Evolutionary conservation across 2,329 filamentous ascomycete species (phyloP).

Genomic region (Aureobasidium subglaciale): DNA sequence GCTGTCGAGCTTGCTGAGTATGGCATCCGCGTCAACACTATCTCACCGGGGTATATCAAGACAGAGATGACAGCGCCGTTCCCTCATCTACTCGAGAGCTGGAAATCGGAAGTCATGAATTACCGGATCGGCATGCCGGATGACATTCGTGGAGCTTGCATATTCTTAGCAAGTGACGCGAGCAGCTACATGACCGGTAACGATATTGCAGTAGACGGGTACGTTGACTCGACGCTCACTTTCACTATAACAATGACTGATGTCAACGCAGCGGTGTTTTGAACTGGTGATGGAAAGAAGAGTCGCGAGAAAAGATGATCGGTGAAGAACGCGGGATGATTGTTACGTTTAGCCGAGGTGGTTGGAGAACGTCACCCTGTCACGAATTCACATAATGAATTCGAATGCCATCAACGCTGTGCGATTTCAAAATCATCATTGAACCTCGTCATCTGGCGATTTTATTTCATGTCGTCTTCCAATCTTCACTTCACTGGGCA

Average conservation of each 20-base stretch:
- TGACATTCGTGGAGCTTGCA: slow-evolving; percentile 44
- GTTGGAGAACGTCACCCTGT: no score
- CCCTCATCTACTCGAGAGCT: slow-evolving; percentile 41
- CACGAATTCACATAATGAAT: no score
- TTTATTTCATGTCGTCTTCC: no score
- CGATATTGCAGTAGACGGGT: slow-evolving; percentile 41
- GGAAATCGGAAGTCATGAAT: slow-evolving; percentile 46
- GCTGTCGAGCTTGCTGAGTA: slow-evolving; percentile 65
- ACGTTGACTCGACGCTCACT: neutral
- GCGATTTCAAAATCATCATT: no score
- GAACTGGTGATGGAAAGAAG: neutral
- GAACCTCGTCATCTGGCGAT: no score
- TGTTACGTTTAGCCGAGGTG: neutral
- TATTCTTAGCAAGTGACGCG: slow-evolving; percentile 44
- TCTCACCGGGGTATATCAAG: slow-evolving; percentile 20
- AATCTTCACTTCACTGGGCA: no score
- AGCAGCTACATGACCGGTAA: slow-evolving; percentile 41
- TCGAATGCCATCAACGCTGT: no score
- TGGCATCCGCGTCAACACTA: slow-evolving; percentile 32
- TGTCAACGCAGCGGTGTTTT: neutral
- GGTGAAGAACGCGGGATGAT: neutral
- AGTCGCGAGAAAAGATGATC: neutral
- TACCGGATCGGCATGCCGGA: slow-evolving; percentile 42
- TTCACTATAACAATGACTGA: slow-evolving; percentile 15
- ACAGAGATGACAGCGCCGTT: slow-evolving; percentile 30